These are phyloP conservation scores for Eucalyptus shirleyi DNA, from an alignment of 345 rosid genomes.

Conservation along the genomic window DNA sequence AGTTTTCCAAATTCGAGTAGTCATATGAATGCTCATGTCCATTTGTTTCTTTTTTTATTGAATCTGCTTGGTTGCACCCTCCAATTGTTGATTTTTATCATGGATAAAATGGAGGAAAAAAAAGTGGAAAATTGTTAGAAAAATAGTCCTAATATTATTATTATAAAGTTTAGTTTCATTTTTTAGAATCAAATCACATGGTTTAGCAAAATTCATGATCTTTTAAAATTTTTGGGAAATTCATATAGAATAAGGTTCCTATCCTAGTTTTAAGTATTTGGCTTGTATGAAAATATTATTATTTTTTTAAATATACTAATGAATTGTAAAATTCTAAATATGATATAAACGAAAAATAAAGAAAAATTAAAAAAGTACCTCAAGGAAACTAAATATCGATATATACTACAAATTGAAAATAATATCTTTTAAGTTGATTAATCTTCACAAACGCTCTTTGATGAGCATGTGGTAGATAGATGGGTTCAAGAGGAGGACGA, in stretches of 20 bases:
- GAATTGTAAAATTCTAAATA: too few relatives aligned
- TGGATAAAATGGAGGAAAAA: background rate
- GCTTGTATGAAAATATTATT: background rate
- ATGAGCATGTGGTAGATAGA: background rate
- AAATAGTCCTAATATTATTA: background rate
- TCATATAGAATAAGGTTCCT: background rate
- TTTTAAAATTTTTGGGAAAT: background rate
- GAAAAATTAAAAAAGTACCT: too few relatives aligned
- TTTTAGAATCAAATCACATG: too few relatives aligned
- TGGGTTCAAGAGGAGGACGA: too few relatives aligned
- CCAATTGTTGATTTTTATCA: background rate
- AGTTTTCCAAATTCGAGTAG: background rate
- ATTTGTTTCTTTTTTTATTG: background rate
- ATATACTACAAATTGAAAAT: background rate
- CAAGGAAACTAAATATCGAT: background rate
- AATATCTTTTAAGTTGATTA: background rate
- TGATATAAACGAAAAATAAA: background rate
- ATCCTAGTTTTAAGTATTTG: too few relatives aligned
- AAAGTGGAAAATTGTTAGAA: background rate
- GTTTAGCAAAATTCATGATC: background rate
- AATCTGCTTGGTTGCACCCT: background rate
- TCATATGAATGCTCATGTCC: background rate
- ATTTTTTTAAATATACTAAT: too few relatives aligned
- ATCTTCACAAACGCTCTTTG: background rate
- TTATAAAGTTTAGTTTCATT: background rate